Evolutionary conservation across 2,329 filamentous ascomycete species (phyloP).

Genomic region (Fonsecaea nubica): DNA sequence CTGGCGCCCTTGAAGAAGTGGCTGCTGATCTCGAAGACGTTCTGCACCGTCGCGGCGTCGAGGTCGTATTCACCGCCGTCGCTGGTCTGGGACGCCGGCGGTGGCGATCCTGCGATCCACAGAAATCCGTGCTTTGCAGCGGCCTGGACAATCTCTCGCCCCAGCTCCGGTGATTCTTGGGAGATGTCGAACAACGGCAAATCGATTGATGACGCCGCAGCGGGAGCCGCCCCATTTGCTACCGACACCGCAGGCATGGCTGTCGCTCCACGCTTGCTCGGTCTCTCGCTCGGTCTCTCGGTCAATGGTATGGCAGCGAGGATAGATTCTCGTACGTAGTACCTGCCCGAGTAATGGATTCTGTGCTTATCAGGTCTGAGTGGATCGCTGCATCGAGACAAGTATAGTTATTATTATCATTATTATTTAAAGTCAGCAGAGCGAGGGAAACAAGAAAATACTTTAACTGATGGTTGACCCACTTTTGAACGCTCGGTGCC

Average conservation of each 20-base stretch:
- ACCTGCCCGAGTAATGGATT: no score
- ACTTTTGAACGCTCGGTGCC: background rate
- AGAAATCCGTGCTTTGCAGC: conserved; percentile 86
- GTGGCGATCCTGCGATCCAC: conserved; percentile 64
- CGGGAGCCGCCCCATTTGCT: conserved; percentile 17
- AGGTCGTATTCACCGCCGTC: conserved; percentile 11
- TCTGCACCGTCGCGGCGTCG: conserved; percentile 18
- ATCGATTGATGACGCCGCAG: conserved; percentile 20
- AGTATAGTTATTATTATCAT: no score
- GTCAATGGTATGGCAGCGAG: no score
- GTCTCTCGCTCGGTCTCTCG: background rate
- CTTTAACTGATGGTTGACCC: no score
- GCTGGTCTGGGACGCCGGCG: background rate
- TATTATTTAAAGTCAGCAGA: no score
- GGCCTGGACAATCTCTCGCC: conserved; percentile 74
- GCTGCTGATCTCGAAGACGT: conserved; percentile 19
- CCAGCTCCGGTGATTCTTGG: conserved; percentile 63
- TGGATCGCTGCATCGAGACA: no score
- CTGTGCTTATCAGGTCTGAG: no score
- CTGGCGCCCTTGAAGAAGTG: conserved; percentile 24
- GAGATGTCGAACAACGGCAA: conserved; percentile 88
- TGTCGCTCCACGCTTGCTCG: no score
- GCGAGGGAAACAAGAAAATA: no score
- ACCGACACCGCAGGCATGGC: conserved; percentile 20
- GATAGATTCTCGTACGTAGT: no score